Percentiles rank a stretch among this genome's conserved stretches.
phyloP scores from a whole-genome alignment of 1,139 yeast genomes.

The Lodderomyces beijingensis region DNA sequence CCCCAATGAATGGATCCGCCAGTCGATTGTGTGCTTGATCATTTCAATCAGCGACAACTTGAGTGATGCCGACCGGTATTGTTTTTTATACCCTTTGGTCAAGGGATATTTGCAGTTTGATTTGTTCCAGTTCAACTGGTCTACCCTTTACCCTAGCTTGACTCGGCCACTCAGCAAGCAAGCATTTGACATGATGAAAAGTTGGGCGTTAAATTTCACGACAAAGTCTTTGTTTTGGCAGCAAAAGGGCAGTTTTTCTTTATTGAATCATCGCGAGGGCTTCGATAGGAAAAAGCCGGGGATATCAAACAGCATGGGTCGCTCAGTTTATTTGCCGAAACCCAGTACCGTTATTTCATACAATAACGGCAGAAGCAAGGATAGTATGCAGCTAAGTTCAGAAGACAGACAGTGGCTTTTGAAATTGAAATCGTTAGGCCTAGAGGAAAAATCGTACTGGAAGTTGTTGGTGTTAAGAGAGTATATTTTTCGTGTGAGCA shows the following conservation, averaged over 20 bases:
- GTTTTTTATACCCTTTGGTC: slow-evolving; percentile 79
- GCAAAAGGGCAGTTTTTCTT: slow-evolving; percentile 14
- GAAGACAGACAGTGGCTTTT: slow-evolving; percentile 79
- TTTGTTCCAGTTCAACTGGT: slow-evolving; percentile 62
- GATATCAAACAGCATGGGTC: slow-evolving; percentile 32
- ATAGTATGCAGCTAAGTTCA: slow-evolving; percentile 32
- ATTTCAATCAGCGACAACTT: slow-evolving; percentile 56
- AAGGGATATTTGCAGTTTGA: slow-evolving; percentile 76
- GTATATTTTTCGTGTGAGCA: slow-evolving; percentile 60
- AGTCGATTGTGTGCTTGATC: slow-evolving; percentile 58
- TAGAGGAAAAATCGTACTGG: slow-evolving; percentile 75
- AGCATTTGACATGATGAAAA: slow-evolving; percentile 59
- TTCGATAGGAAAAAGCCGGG: slow-evolving; percentile 6
- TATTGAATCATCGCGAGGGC: slow-evolving; percentile 9
- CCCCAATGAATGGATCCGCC: slow-evolving; percentile 86
- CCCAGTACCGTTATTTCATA: slow-evolving; percentile 15
- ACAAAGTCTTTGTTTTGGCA: slow-evolving; percentile 75
- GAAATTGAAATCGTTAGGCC: slow-evolving; percentile 64
- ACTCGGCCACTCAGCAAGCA: slow-evolving; percentile 64
- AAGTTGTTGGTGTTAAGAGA: slow-evolving; percentile 68
- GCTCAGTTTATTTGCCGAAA: slow-evolving; percentile 34
- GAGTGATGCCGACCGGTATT: slow-evolving; percentile 21
- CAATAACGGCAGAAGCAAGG: slow-evolving; percentile 14
- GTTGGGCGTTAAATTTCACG: slow-evolving; percentile 67
- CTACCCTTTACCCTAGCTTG: slow-evolving; percentile 57